A percentile compares a stretch with the other conserved stretches of the same genome.
These are phyloP conservation scores for Trichoderma atrobrunneum DNA, from an alignment of 2,329 filamentous ascomycete species.

Conservation along the genomic window DNA sequence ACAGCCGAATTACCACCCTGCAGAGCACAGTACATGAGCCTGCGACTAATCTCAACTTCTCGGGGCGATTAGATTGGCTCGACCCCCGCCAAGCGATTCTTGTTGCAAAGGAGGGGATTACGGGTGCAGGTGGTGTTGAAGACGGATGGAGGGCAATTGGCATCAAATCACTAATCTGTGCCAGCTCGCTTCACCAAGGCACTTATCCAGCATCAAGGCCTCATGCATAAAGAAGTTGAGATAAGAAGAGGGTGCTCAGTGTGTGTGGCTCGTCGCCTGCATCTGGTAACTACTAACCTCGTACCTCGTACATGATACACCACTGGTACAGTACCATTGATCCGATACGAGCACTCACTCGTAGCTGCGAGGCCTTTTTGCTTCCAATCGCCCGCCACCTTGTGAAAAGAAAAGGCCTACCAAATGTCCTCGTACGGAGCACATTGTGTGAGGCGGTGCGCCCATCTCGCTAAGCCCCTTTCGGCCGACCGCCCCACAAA, in stretches of 20 bases:
- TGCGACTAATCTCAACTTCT: neutral
- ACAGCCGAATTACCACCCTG: neutral
- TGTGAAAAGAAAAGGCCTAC: neutral
- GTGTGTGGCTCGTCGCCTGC: neutral
- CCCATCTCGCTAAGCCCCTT: slow-evolving; percentile 15
- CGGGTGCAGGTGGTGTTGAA: neutral
- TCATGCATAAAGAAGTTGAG: neutral
- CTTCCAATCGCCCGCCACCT: slow-evolving; percentile 4
- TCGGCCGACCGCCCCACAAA: slow-evolving; percentile 5
- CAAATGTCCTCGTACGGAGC: neutral
- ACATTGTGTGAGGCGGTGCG: slow-evolving; percentile 8
- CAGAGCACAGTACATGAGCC: neutral
- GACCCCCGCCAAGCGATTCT: neutral
- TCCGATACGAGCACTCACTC: neutral
- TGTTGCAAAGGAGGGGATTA: neutral
- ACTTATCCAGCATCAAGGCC: neutral
- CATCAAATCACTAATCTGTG: neutral
- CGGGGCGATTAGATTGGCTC: neutral
- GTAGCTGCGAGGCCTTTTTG: neutral
- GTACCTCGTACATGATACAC: neutral
- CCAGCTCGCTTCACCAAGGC: neutral
- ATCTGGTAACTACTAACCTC: neutral
- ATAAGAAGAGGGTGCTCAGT: neutral
- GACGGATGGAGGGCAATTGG: neutral
- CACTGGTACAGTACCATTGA: neutral